phyloP scores from a whole-genome alignment of 768 basidiomycete species.

The Antrodiella citrinella region DNA sequence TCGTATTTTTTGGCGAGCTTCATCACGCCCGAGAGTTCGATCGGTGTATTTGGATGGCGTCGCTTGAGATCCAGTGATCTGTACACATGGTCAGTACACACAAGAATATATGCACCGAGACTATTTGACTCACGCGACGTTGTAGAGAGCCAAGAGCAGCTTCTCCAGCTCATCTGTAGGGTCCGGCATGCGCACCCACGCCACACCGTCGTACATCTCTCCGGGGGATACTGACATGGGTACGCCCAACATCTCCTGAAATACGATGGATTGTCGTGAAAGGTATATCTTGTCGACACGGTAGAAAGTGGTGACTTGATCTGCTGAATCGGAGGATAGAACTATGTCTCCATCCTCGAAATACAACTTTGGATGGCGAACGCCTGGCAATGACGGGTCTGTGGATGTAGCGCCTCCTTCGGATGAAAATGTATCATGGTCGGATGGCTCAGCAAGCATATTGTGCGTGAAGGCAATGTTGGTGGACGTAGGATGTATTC shows the following conservation, averaged over 20 bases:
- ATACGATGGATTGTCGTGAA: conserved; percentile 6
- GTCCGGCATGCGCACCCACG: conserved; percentile 5
- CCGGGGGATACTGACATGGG: neutral
- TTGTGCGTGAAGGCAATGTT: too few species aligned
- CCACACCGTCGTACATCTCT: conserved; percentile 5
- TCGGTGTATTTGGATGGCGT: neutral
- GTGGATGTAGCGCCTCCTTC: too few species aligned
- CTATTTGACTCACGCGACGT: conserved; percentile 7
- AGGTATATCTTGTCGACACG: conserved; percentile 10
- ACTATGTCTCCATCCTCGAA: conserved; percentile 11
- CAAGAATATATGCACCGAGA: too few species aligned
- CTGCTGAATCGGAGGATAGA: neutral
- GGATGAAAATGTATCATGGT: too few species aligned
- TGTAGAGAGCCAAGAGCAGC: conserved; percentile 8
- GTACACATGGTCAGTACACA: too few species aligned
- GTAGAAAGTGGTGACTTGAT: neutral
- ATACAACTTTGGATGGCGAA: conserved; percentile 1
- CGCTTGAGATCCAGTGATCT: neutral
- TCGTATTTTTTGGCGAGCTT: conserved; percentile 5
- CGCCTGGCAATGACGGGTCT: neutral
- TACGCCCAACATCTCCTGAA: conserved; percentile 7
- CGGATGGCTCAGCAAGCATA: too few species aligned
- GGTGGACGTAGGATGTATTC: too few species aligned
- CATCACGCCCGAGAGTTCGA: neutral
- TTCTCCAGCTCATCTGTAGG: conserved; percentile 4